Evolutionary conservation across 108 stramenopile genomes (phyloP).

Genomic region (Licmophora abbreviata): DNA sequence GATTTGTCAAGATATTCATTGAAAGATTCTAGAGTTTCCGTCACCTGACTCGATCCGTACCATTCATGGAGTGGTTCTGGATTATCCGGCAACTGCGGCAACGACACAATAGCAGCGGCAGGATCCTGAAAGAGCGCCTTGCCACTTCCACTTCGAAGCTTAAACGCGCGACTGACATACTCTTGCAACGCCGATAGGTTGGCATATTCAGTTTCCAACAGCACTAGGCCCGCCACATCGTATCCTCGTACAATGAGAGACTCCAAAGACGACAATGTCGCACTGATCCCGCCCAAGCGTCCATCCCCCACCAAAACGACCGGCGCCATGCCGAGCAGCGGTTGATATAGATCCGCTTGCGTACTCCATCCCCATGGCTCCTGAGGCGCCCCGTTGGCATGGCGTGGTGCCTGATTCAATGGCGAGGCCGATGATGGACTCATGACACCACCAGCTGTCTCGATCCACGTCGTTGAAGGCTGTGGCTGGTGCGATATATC

Average conservation of each 20-base stretch:
- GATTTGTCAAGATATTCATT: conserved; percentile 3
- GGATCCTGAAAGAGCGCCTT: conserved; percentile 21
- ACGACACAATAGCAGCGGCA: conserved; percentile 46
- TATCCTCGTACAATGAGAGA: conserved; percentile 80
- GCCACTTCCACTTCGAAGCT: conserved; percentile 12
- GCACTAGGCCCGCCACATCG: conserved; percentile 64
- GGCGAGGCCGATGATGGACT: conserved; percentile 81
- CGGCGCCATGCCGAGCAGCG: conserved; percentile 31
- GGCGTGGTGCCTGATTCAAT: conserved; percentile 25
- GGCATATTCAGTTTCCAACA: conserved; percentile 42
- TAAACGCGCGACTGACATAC: conserved; percentile 27
- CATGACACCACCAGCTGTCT: conserved; percentile 84
- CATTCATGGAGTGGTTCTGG: conserved; percentile 67
- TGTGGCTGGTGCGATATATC: conserved; percentile 15
- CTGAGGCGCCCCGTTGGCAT: conserved; percentile 9
- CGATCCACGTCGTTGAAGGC: conserved; percentile 32
- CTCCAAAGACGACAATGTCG: conserved; percentile 84
- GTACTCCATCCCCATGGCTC: conserved; percentile 79
- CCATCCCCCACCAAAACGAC: conserved; percentile 92
- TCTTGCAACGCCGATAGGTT: conserved; percentile 55
- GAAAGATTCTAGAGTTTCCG: conserved; percentile 17
- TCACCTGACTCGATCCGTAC: conserved; percentile 38
- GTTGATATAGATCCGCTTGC: conserved; percentile 87
- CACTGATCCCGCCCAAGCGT: conserved; percentile 87
- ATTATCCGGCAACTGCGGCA: conserved; percentile 60